Conservation (phyloP, 1,139 yeast genomes). For the Geotrichum australiense region DNA sequence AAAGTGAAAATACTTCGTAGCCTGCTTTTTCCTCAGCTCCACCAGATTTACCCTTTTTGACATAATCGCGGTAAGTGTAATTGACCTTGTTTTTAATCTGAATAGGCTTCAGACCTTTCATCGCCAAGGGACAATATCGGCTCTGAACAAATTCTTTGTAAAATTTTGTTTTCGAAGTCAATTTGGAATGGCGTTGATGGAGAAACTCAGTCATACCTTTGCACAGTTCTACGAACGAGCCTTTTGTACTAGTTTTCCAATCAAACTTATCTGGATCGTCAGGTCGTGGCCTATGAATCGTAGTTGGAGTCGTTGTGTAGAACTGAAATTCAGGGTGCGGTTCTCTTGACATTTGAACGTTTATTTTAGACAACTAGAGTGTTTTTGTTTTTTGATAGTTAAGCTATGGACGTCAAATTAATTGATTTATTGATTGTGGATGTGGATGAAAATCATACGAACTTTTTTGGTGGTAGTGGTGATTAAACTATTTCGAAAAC, state of each 20-base stretch:
- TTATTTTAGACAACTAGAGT: too few relatives aligned
- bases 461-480: too few relatives aligned
- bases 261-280: slow-evolving; percentile 5
- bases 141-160: slow-evolving; percentile 1
- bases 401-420: too few relatives aligned
- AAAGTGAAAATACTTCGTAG: not conserved
- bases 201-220: slow-evolving; percentile 3
- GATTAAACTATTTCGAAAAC: too few relatives aligned
- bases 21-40: slow-evolving; percentile 2
- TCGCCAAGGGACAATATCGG: slow-evolving; percentile 1
- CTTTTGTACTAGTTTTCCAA: slow-evolving; percentile 3
- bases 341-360: too few relatives aligned
- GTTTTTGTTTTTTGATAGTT: too few relatives aligned
- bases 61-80: slow-evolving; percentile 1
- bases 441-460: too few relatives aligned
- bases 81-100: slow-evolving; percentile 5
- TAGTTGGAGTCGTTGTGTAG: too few relatives aligned
- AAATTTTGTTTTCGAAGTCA: slow-evolving; percentile 5
- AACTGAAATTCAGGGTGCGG: too few relatives aligned
- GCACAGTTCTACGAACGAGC: slow-evolving; percentile 3
- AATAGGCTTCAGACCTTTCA: slow-evolving; percentile 3
- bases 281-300: too few relatives aligned
- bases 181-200: not conserved
- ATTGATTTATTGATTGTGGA: too few relatives aligned
- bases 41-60: not conserved